A percentile compares a stretch with the other conserved stretches of the same genome.
Evolutionary conservation across 257 asterid genomes (phyloP).

Genomic region (Lycium barbarum): DNA sequence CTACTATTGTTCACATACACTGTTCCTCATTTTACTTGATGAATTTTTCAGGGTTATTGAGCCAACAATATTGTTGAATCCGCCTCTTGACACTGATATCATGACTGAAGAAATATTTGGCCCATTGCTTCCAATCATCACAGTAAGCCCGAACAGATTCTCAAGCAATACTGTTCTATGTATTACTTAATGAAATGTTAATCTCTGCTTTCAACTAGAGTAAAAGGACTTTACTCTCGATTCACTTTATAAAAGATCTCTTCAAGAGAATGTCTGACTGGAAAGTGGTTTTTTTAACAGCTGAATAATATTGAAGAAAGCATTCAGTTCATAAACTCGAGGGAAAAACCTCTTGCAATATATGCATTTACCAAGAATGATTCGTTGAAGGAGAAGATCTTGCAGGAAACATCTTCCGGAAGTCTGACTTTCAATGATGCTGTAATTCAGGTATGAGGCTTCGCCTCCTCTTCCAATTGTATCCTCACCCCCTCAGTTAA

Average conservation of each 20-base stretch:
- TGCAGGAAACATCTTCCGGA: conserved; percentile 89
- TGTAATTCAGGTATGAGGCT: conserved; percentile 63
- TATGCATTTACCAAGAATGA: conserved; percentile 81
- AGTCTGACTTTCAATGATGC: conserved; percentile 82
- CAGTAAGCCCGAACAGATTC: conserved; percentile 52
- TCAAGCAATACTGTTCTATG: not conserved
- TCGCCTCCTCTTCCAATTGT: not conserved
- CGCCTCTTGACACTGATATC: conserved; percentile 79
- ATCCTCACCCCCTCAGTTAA: not conserved
- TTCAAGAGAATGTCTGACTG: not conserved
- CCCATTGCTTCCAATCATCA: conserved; percentile 89
- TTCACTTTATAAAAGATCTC: not conserved
- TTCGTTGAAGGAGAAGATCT: conserved; percentile 57
- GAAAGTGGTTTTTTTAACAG: conserved; percentile 47
- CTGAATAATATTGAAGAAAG: conserved; percentile 79
- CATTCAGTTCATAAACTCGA: conserved; percentile 69
- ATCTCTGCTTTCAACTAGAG: conserved; percentile 3
- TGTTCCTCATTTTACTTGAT: conserved; percentile 7
- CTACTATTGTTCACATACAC: conserved; percentile 10
- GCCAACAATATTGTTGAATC: conserved; percentile 90
- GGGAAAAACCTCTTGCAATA: conserved; percentile 78
- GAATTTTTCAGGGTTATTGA: conserved; percentile 66
- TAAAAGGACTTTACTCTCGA: conserved; percentile 20
- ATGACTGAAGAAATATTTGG: conserved; percentile 96
- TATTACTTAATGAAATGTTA: not conserved